These are phyloP conservation scores for Limonium bicolor DNA, from an alignment of 148 eudicot species.

Conservation along the genomic window DNA sequence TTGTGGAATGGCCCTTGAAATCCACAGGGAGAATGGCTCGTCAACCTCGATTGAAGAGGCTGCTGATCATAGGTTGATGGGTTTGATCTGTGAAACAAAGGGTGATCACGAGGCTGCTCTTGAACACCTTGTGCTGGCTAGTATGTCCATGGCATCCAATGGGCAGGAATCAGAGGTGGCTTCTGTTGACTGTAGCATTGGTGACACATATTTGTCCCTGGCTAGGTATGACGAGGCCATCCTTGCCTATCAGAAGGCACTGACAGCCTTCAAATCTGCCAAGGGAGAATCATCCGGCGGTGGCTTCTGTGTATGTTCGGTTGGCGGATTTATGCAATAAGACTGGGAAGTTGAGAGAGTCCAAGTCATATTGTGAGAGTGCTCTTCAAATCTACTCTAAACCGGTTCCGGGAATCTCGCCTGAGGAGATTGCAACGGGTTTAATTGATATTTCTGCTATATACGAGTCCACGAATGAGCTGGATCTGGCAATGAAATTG, in stretches of 20 bases:
- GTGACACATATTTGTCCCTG: conserved; percentile 75
- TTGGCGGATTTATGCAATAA: conserved; percentile 82
- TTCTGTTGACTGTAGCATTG: conserved; percentile 90
- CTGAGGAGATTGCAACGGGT: conserved; percentile 90
- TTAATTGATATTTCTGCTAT: conserved; percentile 83
- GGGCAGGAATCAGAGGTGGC: conserved; percentile 94
- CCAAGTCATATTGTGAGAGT: conserved; percentile 87
- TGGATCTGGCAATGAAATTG: conserved; percentile 74
- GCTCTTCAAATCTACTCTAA: conserved; percentile 77
- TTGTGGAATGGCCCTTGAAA: conserved; percentile 80
- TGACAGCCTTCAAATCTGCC: conserved; percentile 61
- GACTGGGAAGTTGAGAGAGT: conserved; percentile 80
- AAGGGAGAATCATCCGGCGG: conserved; percentile 93
- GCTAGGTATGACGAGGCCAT: conserved; percentile 83
- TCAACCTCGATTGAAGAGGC: conserved; percentile 82
- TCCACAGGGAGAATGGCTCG: conserved; percentile 59
- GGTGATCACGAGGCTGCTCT: conserved; percentile 92
- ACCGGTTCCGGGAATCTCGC: conserved; percentile 67
- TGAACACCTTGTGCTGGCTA: conserved; percentile 89
- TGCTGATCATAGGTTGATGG: conserved; percentile 96
- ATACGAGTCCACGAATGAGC: conserved; percentile 92
- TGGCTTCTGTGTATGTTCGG: conserved; percentile 85
- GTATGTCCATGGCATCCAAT: conserved; percentile 96
- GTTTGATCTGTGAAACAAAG: conserved; percentile 77
- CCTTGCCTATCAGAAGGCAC: conserved; percentile 86